Evolutionary conservation across 2,329 filamentous ascomycete species (phyloP).

Genomic region (Penicillium glabrum): DNA sequence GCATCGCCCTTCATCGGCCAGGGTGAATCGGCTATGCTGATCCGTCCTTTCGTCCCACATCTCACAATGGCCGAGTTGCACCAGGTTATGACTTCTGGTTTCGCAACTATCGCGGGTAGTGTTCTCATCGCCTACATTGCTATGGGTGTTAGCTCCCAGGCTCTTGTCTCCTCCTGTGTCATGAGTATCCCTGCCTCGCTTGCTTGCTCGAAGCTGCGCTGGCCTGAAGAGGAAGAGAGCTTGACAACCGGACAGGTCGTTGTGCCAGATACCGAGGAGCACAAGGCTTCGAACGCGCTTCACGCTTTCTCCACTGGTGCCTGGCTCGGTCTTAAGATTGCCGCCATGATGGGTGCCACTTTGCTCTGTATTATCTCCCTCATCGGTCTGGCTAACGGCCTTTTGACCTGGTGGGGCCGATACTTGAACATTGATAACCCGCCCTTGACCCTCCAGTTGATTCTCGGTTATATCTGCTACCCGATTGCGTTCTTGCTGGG

Average conservation of each 20-base stretch:
- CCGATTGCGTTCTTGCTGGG: constrained; percentile 79
- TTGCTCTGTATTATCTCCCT: constrained; percentile 82
- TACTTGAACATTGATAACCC: constrained; percentile 73
- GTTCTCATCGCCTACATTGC: constrained; percentile 83
- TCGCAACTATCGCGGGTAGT: constrained; percentile 87
- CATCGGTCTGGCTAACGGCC: constrained; percentile 70
- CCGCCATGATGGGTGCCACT: constrained; percentile 75
- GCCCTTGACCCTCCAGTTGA: constrained; percentile 70
- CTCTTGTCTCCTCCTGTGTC: constrained; percentile 85
- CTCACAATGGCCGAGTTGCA: constrained; percentile 86
- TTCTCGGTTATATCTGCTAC: constrained; percentile 76
- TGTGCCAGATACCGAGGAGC: constrained; percentile 74
- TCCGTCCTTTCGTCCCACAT: constrained; percentile 81
- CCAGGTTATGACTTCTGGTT: constrained; percentile 89
- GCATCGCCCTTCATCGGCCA: constrained; percentile 93
- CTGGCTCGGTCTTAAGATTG: constrained; percentile 84
- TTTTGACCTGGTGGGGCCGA: constrained; percentile 79
- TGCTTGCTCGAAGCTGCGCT: constrained; percentile 85
- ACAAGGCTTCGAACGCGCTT: constrained; percentile 71
- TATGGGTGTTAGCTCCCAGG: constrained; percentile 80
- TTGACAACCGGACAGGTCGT: constrained; percentile 79
- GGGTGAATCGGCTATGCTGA: constrained; percentile 90
- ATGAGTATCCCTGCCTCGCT: constrained; percentile 94
- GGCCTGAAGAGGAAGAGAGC: constrained; percentile 83
- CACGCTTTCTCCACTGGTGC: constrained; percentile 84